Percentiles rank a stretch among this genome's conserved stretches.
Conservation (phyloP, 371 early-diverging fungal species). For the Circinella umbellata region DNA sequence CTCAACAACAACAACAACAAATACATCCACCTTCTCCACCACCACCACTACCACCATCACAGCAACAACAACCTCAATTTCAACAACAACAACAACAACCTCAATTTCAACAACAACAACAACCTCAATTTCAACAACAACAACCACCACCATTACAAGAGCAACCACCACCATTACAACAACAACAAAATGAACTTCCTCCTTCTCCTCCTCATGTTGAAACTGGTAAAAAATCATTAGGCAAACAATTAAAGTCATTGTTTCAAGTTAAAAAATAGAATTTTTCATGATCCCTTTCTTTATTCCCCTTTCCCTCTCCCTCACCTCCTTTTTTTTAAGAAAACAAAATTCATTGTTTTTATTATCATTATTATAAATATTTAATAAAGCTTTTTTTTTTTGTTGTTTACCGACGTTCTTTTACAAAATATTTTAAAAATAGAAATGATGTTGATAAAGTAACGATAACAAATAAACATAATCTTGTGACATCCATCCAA, state of each 20-base stretch:
- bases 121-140: neutral
- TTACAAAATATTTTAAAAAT: slow-evolving; percentile 49
- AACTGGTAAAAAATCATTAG: slow-evolving; percentile 6
- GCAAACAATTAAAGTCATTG: slow-evolving; percentile 11
- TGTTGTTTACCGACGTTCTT: slow-evolving; percentile 48
- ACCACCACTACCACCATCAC: too few species aligned
- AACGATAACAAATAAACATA: slow-evolving; percentile 31
- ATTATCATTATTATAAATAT: too few species aligned
- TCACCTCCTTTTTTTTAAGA: too few species aligned
- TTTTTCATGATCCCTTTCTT: neutral
- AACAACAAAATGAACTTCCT: neutral
- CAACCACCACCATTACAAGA: neutral
- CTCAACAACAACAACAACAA: too few species aligned
- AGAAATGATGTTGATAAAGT: slow-evolving; percentile 38
- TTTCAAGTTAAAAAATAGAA: neutral
- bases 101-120: neutral
- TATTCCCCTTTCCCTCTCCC: neutral
- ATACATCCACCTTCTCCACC: too few species aligned
- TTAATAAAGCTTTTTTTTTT: too few species aligned
- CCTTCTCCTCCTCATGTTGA: slow-evolving; percentile 8
- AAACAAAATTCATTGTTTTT: too few species aligned
- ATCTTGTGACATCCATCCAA: slow-evolving; percentile 40
- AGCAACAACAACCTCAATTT: too few species aligned
- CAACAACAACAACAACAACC: too few species aligned
- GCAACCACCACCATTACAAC: slow-evolving; percentile 11